Base-by-base conservation (phyloP, 2,329 filamentous ascomycete genomes). In the Ascochyta rabiei region DNA sequence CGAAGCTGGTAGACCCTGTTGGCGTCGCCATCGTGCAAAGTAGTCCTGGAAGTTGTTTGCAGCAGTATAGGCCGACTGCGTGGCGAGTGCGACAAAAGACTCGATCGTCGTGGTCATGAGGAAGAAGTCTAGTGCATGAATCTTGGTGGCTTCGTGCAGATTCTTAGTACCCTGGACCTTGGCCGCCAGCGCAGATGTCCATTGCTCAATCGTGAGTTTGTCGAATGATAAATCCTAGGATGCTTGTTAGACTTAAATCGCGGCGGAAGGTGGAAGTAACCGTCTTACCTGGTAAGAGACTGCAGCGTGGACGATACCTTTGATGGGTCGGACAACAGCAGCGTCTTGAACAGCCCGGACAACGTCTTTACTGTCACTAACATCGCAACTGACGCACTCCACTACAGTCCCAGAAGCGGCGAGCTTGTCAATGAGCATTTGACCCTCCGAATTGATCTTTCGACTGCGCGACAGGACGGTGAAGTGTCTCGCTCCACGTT, bases 161-260 rank as follows among this genome's bases (percentile, higher is more conserved):
- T 71, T 69, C 21, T 41, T 56, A 0, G 69, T 63, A 0, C 70
- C 71, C 1, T 35, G 26, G 6, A 74, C 66, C 34, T 74, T 73
- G 4, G 68, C 60, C 1, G 41, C 37, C 1, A 67, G 42, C 4
- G 51, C 51, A 23, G 21, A 23, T 23, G 21, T 23, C 21, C 21
- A 23, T 23, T 23, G 21, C 21, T 23, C 21, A 23, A 23, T 23
- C 21, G 21, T 6, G 21, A 23, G 21, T 23, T 23, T 23, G 21
- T 23, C 21, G 21, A 23, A 23, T 23, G 21, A 23, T 23, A 23
- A 6, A 23, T 23, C 21, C 21, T 23, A 23, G 21, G 21, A 23
- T 23, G 21, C 21, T 23, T 23, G 21, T 23, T 23, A 23, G 21
- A 23, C 6, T 23, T 23, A 23, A 23, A 23, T 23, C 21, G 21